Evolutionary conservation across 2,329 filamentous ascomycete genomes (phyloP).

Genomic region (Colletotrichum zoysiae): DNA sequence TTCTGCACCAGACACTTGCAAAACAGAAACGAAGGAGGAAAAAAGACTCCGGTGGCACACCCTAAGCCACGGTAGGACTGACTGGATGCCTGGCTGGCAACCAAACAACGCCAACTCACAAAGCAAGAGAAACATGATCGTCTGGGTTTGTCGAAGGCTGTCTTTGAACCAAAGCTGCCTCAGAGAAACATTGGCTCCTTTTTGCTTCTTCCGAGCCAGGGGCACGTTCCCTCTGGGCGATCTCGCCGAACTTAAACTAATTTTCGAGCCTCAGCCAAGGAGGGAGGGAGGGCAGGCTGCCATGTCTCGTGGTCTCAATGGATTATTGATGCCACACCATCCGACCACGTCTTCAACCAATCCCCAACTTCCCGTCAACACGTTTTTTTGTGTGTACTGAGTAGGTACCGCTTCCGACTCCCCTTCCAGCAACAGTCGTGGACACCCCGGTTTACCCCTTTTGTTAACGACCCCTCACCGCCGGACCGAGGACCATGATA

Average conservation of each 20-base stretch:
- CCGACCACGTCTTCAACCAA: slow-evolving; percentile 7
- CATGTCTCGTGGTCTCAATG: slow-evolving; percentile 9
- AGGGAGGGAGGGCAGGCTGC: neutral
- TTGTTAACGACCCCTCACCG: slow-evolving; percentile 27
- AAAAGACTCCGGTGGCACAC: slow-evolving; percentile 11
- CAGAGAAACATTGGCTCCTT: slow-evolving; percentile 17
- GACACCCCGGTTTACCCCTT: slow-evolving; percentile 27
- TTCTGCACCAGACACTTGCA: slow-evolving; percentile 29
- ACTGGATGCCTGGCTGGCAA: no score
- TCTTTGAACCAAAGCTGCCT: slow-evolving; percentile 15
- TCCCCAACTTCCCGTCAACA: slow-evolving; percentile 7
- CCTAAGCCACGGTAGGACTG: neutral
- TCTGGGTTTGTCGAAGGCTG: neutral
- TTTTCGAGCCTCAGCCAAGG: slow-evolving; percentile 3
- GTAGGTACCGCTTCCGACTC: neutral
- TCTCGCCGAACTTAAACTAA: slow-evolving; percentile 15
- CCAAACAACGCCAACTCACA: neutral
- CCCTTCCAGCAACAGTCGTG: slow-evolving; percentile 33
- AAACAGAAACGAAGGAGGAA: slow-evolving; percentile 25
- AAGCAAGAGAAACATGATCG: slow-evolving; percentile 32
- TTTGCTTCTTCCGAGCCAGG: slow-evolving; percentile 18
- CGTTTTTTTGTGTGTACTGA: neutral
- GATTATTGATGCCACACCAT: slow-evolving; percentile 21
- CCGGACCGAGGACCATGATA: slow-evolving; percentile 13
- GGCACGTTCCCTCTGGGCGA: neutral